Percentiles rank a stretch among this genome's conserved stretches.
Evolutionary conservation across 257 asterid species (phyloP).

Genomic region (Cordia subcordata): DNA sequence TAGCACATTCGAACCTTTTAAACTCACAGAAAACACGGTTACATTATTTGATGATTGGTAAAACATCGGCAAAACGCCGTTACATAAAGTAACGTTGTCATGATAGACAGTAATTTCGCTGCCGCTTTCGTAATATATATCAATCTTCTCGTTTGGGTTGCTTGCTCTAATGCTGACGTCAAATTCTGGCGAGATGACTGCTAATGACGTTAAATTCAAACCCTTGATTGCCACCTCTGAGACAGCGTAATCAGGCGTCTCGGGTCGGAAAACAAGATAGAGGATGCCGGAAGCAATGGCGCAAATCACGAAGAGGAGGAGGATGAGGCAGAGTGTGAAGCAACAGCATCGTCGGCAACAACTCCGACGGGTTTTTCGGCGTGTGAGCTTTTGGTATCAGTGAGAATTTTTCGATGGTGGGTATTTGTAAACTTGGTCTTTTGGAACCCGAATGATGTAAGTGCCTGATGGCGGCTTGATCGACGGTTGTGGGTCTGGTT

Average conservation of each 20-base stretch:
- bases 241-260: slow-evolving; percentile 53
- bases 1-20: slow-evolving; percentile 45
- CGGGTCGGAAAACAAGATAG: slow-evolving; percentile 66
- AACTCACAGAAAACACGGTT: slow-evolving; percentile 40
- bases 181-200: slow-evolving; percentile 55
- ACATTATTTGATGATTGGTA: slow-evolving; percentile 66
- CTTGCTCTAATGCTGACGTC: slow-evolving; percentile 59
- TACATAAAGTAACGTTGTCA: slow-evolving; percentile 36
- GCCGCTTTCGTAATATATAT: slow-evolving; percentile 44
- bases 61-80: slow-evolving; percentile 60
- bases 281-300: slow-evolving; percentile 64
- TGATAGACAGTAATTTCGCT: slow-evolving; percentile 39
- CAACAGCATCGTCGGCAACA: slow-evolving; percentile 56
- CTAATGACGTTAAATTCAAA: slow-evolving; percentile 48
- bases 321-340: slow-evolving; percentile 37
- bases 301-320: slow-evolving; percentile 37
- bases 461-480: slow-evolving; percentile 20
- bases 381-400: slow-evolving; percentile 28
- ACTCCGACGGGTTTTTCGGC: slow-evolving; percentile 34
- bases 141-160: slow-evolving; percentile 67
- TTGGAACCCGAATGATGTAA: slow-evolving; percentile 36
- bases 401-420: slow-evolving; percentile 36
- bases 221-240: slow-evolving; percentile 37
- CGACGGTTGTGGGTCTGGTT: background rate
- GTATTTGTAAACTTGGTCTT: slow-evolving; percentile 32